Base-by-base conservation (phyloP, 2,329 filamentous ascomycete genomes). In the Fusarium palustre region DNA sequence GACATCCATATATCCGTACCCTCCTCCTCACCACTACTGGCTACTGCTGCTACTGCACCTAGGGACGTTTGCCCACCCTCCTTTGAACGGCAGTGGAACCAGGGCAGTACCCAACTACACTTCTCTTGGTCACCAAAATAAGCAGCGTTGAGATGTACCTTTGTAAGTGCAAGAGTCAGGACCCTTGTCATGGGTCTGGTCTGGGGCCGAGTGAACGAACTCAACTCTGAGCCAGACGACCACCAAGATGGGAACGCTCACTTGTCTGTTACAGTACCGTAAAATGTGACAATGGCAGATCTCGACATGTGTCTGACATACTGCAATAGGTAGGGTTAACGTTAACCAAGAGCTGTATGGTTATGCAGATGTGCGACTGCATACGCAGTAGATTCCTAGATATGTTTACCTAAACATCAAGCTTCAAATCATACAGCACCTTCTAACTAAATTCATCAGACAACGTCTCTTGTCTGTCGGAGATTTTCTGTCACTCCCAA, bases 201-300 rank as follows among this genome's bases (percentile, higher is more conserved):
- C 65, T 68, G 59, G 65, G 64, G 59, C 64, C 56, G 34, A 54
- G 59, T 52, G 61, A 69, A 67, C 28, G 61, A 69, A 69, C 66
- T 69, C 66, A 69, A 69, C 61, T 69, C 66, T 69, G 66, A 69
- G 66, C 66, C 66, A 69, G 61, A 41, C 36, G 38, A 61, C 31
- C 36, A 66, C 60, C 24, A 55, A 60, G 50, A 65, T 55, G 66
- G 55, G 53, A 68, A 59, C 59, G 31, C 15, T n/a, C 20, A 24
- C 18, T 45, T 52, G 25, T 30, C 42, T 18, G 59, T 33, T 42
- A 38, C n/a, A n/a, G n/a, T n/a, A n/a, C n/a, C n/a, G n/a, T n/a
- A 55, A 20, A 61, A 54, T 56, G 49, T 30, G 18, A 33, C 59
- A 42, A 45, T 39, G 28, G 22, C 20, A 57, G 47, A 30, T 28